Evolutionary conservation across 148 eudicot species (phyloP), one percentile per base, ranked within the genome.

Genomic region (Cornus kousa): DNA sequence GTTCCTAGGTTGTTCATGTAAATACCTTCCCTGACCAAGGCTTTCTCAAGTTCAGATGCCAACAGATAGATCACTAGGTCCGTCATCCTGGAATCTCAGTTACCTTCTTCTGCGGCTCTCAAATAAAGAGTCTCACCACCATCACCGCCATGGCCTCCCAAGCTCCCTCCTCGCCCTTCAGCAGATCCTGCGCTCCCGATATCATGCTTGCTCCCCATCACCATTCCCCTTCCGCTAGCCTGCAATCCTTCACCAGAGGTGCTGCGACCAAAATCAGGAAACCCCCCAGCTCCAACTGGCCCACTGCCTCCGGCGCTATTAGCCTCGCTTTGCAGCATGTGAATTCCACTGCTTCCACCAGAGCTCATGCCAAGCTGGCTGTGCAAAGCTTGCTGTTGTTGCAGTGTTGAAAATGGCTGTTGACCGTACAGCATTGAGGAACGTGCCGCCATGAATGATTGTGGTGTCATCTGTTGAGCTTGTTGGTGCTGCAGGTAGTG

Each of bases 391-490:
- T 88, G 90, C 83, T 94, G 93, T 57, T 89, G 92, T 59, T 95
- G 98, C n/a, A 93, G 87, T 1, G 94, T 87, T 0, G 95, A 87
- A 69, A 88, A 90, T 17, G 89, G 92, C 77, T 95, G 98, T 79
- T 93, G 93, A 75, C 85, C 86, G 83, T 95, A 95, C n/a, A 93
- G 87, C 93, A 91, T 90, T 1, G 96, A 90, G 16, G 94, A 90
- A 24, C 99, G 93, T 7, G 97, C 94, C 7, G 96, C 96, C 99
- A 95, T 93, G 33, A 95, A 78, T 1, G 96, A 89, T 79, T 95
- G 98, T 2, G 93, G 88, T 10, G 91, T 76, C 95, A 91, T 88
- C 40, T 87, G 85, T 32, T 94, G 97, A 71, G 93, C 84, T 82
- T 94, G 96, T 70, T 94, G 97, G 59, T 87, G 93, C 82, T 91